Base-by-base conservation (phyloP, 2,329 filamentous ascomycete species). In the Phaeosphaeriaceae sp. region DNA sequence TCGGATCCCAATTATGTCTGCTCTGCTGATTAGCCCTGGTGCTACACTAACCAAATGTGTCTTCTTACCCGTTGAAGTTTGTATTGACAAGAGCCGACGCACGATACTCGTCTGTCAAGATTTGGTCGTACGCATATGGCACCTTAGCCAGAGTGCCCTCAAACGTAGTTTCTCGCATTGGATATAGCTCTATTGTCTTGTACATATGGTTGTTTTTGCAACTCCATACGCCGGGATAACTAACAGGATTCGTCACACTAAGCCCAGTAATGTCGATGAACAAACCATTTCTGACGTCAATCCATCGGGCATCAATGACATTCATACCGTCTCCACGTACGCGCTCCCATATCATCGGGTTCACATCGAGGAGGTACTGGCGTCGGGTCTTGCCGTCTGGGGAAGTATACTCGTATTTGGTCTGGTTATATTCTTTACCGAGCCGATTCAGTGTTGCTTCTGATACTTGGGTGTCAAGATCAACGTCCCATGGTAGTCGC, bases 251-350 rank as follows among this genome's bases (percentile, higher is more conserved):
- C 16, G 87, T 83, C 75, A 91, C 87, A 42, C 83, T 83, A 29
- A 94, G 75, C 11, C 84, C 89, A 1, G 90, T 94, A 64, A 95
- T 91, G 71, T 94, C 90, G 70, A 94, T 86, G 71, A 89, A 95
- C 64, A 93, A 80, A 39, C 90, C 90, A 61, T 87, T 94, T 46
- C 76, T 73, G 50, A 81, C 81, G 71, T 94, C 89, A 66, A 94
- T 89, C 88, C 89, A 95, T 37, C 90, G 82, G 18, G 87, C 90
- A 72, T 94, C 90, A 63, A 94, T 94, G 47, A 94, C 82, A 68
- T 95, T 95, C 66, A 80, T 76, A 15, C 89, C 89, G 61, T 88
- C 81, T 35, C 86, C 86, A 17, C 83, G 79, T 20, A 79, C 78
- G 2, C 87, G 76, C 46, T 87, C 81, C 48, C 76, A 77, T 61